Base-by-base conservation (phyloP, 352 stramenopile genomes). In the Blastocystis hominis region DNA sequence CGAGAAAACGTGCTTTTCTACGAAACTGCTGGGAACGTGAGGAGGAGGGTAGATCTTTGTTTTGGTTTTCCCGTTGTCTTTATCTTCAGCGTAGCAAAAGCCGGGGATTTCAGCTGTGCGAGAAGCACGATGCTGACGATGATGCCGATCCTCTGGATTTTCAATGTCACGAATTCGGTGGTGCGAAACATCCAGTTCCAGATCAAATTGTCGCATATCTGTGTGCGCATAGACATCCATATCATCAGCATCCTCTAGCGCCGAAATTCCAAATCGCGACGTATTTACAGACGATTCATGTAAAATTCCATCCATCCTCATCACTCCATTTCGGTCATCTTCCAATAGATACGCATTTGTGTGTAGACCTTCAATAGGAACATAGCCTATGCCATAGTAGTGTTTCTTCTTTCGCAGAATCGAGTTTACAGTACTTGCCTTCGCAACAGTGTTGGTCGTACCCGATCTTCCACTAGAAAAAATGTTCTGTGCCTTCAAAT, bases 371-470 rank as follows among this genome's bases (percentile, higher is more conserved):
- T 84, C 47, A 69, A 84, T 84, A 24, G 72, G 47, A 15, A 50
- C 46, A 42, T 84, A 84, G 17, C 55, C 72, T 9, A 84, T 84
- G 6, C 72, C 72, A 44, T 84, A 84, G 55, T 84, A 84, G 50
- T 84, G 72, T 10, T 46, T 38, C 72, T 61, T 84, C 2, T 50
- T 54, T 34, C 44, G 36, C 50, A 84, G 42, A 47, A 84, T 64
- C 36, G 59, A 47, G 50, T 64, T 84, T 30, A 84, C 55, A 36
- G 72, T 84, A 17, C 62, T 56, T 36, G 72, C 72, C 55, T 84
- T 84, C 50, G 53, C 54, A 17, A 54, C 47, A n/a, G 54, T 64
- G 6, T 84, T 84, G 20, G 66, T 77, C 38, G 40, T 55, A 40
- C 44, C 44, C 20, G 66, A 24, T 3, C 50, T 54, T 10, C 36